Conservation (phyloP, 129 eudicot species). For the Pulicaria dysenterica region DNA sequence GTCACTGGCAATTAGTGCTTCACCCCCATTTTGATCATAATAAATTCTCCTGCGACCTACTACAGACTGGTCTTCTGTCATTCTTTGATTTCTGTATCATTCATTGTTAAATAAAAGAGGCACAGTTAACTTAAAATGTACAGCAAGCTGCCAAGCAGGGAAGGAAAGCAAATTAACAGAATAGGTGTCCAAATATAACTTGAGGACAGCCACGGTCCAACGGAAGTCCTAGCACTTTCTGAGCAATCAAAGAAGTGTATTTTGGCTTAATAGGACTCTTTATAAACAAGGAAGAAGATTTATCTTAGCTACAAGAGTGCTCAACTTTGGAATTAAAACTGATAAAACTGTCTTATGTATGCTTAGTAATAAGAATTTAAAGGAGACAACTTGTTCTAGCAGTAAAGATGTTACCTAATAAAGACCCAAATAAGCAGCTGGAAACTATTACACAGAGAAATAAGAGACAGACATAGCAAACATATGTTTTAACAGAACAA, state of each 20-base stretch:
- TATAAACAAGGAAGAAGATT: not conserved
- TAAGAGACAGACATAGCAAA: conserved; percentile 1
- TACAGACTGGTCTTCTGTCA: conserved; percentile 95
- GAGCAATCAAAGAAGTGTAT: not conserved
- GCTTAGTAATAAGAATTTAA: not conserved
- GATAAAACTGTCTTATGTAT: conserved; percentile 2
- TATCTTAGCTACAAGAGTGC: not conserved
- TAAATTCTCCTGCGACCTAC: conserved; percentile 92
- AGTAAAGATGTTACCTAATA: conserved; percentile 3
- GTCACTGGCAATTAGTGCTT: conserved; percentile 85
- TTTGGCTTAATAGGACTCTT: not conserved
- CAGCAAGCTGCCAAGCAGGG: not conserved
- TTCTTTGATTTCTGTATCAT: conserved; percentile 78
- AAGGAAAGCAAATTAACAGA: not conserved
- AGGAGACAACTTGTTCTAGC: not conserved
- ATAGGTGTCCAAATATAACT: conserved; percentile 2
- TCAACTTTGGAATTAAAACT: conserved; percentile 12
- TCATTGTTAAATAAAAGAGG: conserved; percentile 7
- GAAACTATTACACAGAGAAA: conserved; percentile 4
- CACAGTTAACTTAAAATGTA: not conserved
- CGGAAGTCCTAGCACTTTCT: not conserved
- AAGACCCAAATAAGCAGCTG: conserved; percentile 1
- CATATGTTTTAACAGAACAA: conserved; percentile 5
- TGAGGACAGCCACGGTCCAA: not conserved
- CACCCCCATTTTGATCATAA: conserved; percentile 93